These are phyloP conservation scores for Leccinum fallax DNA, from an alignment of 1,284 basidiomycete genomes.

Conservation along the genomic window DNA sequence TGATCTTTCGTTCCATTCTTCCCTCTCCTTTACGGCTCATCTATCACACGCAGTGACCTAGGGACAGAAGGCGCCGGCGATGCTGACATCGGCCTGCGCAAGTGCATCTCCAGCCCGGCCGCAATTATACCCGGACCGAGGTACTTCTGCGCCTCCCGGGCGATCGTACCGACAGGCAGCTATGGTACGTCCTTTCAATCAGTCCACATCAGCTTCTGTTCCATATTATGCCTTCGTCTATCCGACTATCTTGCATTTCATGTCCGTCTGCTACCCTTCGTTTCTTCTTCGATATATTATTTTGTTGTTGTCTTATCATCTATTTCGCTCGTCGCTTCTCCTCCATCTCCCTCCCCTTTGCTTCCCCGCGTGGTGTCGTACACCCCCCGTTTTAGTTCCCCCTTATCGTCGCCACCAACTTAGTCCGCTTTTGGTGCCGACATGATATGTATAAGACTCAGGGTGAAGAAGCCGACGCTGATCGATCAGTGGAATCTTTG, in stretches of 20 bases:
- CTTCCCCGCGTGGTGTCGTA: conserved; percentile 7
- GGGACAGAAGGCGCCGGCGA: conserved; percentile 69
- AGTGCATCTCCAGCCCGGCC: conserved; percentile 46
- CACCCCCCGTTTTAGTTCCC: conserved; percentile 1
- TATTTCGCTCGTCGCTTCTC: neutral
- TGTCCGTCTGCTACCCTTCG: conserved; percentile 13
- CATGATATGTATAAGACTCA: conserved; percentile 1
- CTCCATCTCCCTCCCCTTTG: neutral
- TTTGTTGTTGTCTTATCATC: neutral
- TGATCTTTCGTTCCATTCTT: neutral
- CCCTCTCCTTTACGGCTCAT: neutral
- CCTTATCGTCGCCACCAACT: conserved; percentile 16
- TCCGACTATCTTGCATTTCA: conserved; percentile 9
- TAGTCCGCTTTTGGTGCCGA: conserved; percentile 15
- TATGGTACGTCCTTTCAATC: conserved; percentile 52
- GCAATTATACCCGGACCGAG: conserved; percentile 62
- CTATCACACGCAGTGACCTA: conserved; percentile 47
- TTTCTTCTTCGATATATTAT: neutral
- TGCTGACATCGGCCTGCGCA: conserved; percentile 59
- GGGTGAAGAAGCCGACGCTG: neutral
- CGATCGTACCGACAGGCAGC: conserved; percentile 62
- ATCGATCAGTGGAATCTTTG: conserved; percentile 2
- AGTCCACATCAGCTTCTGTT: neutral
- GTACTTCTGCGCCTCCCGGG: conserved; percentile 63
- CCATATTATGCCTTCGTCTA: neutral